Evolutionary conservation across 345 rosid species (phyloP).

Genomic region (Alliaria petiolata): DNA sequence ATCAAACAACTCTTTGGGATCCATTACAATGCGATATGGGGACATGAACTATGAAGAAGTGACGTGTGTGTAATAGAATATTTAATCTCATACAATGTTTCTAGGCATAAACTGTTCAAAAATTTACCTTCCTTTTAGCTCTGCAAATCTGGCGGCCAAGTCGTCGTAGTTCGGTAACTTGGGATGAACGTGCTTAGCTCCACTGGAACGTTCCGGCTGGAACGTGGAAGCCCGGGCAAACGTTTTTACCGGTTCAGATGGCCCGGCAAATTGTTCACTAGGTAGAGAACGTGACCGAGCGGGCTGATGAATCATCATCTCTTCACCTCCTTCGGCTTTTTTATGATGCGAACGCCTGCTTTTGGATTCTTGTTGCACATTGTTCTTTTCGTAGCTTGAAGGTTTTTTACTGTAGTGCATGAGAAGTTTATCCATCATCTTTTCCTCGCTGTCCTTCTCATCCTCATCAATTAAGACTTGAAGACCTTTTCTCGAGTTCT

Average conservation of each 20-base stretch:
- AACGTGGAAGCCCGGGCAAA: slow-evolving; percentile 69
- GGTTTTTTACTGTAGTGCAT: slow-evolving; percentile 88
- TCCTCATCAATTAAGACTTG: slow-evolving; percentile 63
- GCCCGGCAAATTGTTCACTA: slow-evolving; percentile 37
- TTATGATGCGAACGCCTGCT: slow-evolving; percentile 41
- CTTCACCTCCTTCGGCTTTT: slow-evolving; percentile 35
- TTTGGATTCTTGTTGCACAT: slow-evolving; percentile 47
- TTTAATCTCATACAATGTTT: slow-evolving; percentile 1
- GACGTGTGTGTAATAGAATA: neutral
- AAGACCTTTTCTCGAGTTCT: slow-evolving; percentile 58
- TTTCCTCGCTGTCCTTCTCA: slow-evolving; percentile 71
- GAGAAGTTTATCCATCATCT: slow-evolving; percentile 76
- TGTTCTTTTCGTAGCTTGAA: slow-evolving; percentile 44
- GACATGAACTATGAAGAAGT: neutral
- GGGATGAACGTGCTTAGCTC: slow-evolving; percentile 87
- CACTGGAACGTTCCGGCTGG: slow-evolving; percentile 59
- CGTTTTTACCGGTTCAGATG: slow-evolving; percentile 45
- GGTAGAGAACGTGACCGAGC: slow-evolving; percentile 73
- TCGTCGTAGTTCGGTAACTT: slow-evolving; percentile 92
- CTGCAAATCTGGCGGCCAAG: slow-evolving; percentile 85
- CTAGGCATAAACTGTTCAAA: neutral
- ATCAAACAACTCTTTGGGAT: neutral
- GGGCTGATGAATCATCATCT: slow-evolving; percentile 38
- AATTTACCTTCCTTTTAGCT: slow-evolving; percentile 66
- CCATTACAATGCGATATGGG: slow-evolving; percentile 15